phyloP scores from a whole-genome alignment of 169 alveolate species.

The Plasmodium reichenowi region DNA sequence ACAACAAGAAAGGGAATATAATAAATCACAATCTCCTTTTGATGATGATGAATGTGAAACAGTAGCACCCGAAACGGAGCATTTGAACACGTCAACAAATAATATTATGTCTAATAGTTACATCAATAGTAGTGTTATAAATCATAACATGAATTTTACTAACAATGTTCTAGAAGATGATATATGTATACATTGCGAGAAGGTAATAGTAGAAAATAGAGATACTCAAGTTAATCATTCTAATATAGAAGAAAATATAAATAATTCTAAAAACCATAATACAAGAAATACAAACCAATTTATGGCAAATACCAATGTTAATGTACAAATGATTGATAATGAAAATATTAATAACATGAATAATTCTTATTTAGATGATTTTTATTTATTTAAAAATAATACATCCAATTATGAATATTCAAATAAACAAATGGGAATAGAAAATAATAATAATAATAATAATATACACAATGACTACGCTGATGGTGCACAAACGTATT shows the following conservation, averaged over 20 bases:
- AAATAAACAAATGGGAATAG: background rate
- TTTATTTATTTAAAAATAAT: conserved; percentile 5
- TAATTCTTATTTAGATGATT: background rate
- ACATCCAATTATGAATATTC: conserved; percentile 1
- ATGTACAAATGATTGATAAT: background rate
- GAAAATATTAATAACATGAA: background rate
- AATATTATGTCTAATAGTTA: conserved; percentile 10
- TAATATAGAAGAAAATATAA: background rate
- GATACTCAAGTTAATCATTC: background rate
- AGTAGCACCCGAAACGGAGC: conserved; percentile 77
- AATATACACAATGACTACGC: background rate
- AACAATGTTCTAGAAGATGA: background rate
- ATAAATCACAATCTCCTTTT: conserved; percentile 52
- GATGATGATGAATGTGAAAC: conserved; percentile 83
- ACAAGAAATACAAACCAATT: background rate
- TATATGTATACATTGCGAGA: background rate
- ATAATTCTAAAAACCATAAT: background rate
- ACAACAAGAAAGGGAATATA: conserved; percentile 77
- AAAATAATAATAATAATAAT: background rate
- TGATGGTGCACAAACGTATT: background rate
- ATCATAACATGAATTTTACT: background rate
- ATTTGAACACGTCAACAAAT: background rate
- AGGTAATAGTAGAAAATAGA: too few relatives aligned
- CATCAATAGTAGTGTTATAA: conserved; percentile 3
- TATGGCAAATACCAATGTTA: background rate